Conservation (phyloP, 2,329 filamentous ascomycete genomes). For the Davidsoniella neocaledoniae region DNA sequence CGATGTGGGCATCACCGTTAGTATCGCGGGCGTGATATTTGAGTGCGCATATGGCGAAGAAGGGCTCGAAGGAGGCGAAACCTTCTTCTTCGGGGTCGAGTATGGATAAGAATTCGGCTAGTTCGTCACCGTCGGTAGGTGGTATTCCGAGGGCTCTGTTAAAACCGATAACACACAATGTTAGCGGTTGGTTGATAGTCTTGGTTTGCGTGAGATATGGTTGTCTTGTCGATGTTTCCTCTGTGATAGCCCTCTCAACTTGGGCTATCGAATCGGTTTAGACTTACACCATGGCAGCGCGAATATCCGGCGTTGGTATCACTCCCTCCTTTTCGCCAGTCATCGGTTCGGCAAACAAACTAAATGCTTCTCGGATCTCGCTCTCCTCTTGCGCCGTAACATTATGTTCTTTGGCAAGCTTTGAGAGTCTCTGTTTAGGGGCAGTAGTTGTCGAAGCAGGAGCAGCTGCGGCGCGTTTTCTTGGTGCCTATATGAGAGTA, state of each 20-base stretch:
- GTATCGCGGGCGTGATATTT: conserved; percentile 52
- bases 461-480: conserved; percentile 31
- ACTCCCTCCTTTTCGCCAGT: conserved; percentile 58
- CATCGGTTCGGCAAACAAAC: conserved; percentile 58
- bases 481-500: conserved; percentile 23
- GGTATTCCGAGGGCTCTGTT: conserved; percentile 64
- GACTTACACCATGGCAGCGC: conserved; percentile 54
- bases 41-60: conserved; percentile 75
- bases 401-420: conserved; percentile 83
- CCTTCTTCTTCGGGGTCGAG: conserved; percentile 73
- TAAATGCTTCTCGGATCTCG: conserved; percentile 82
- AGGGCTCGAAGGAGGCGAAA: conserved; percentile 61
- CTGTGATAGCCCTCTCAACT: too few species aligned
- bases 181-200: not conserved
- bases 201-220: not conserved
- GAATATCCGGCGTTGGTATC: conserved; percentile 49
- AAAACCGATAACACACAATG: too few species aligned
- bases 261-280: not conserved
- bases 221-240: too few species aligned
- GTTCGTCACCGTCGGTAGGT: conserved; percentile 45
- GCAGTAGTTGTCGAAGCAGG: conserved; percentile 19
- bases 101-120: conserved; percentile 59
- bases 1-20: conserved; percentile 35
- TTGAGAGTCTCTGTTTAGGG: conserved; percentile 47
- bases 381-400: conserved; percentile 69